Conservation (phyloP, 78 protist genomes). For the Ministeria vibrans region DNA sequence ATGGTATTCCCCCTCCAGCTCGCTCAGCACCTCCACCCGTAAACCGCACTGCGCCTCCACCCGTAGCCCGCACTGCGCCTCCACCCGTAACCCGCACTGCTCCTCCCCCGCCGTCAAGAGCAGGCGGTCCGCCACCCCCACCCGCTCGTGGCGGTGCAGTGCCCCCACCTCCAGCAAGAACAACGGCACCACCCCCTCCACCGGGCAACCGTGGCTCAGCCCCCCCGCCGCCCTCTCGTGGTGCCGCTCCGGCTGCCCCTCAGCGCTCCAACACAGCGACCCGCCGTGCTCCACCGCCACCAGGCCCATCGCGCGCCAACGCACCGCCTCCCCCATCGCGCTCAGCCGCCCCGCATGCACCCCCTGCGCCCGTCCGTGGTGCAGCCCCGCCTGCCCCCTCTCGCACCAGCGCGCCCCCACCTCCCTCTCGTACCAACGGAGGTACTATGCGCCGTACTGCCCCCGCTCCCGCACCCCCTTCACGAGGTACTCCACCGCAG, state of each 20-base stretch:
- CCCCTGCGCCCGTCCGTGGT: neutral
- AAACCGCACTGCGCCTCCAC: neutral
- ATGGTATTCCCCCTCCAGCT: neutral
- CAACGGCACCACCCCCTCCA: neutral
- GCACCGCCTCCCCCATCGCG: neutral
- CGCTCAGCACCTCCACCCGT: neutral
- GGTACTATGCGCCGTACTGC: no score
- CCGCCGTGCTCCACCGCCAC: neutral
- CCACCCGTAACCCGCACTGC: neutral
- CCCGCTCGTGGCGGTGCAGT: neutral
- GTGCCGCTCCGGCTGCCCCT: slow-evolving; percentile 7
- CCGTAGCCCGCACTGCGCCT: neutral
- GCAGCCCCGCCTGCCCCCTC: neutral
- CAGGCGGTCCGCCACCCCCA: neutral
- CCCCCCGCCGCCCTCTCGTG: neutral
- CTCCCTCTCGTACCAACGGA: neutral
- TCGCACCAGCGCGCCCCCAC: neutral
- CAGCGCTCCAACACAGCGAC: no score
- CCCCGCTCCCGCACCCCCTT: no score
- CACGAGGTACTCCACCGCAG: no score
- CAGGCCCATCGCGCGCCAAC: neutral
- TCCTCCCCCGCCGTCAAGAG: neutral
- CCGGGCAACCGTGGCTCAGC: neutral
- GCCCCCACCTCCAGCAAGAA: neutral
- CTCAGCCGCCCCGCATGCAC: neutral